A percentile compares a stretch with the other conserved stretches of the same genome.
Evolutionary conservation across 805 yeast species (phyloP).

Genomic region (Crinitomyces ghanaensis): DNA sequence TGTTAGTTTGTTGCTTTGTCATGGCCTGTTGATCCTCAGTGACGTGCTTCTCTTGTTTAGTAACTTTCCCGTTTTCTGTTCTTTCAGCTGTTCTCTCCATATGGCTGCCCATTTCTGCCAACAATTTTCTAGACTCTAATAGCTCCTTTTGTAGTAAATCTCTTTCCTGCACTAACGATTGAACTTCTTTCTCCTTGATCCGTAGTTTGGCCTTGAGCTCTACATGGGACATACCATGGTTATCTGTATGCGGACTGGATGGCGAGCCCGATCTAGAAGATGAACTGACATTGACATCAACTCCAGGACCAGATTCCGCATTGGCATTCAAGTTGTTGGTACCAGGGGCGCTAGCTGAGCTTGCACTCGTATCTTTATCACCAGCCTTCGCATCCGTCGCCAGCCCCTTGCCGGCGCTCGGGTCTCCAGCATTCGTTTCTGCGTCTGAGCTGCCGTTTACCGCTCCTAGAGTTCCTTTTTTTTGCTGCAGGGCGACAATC

Average conservation of each 20-base stretch:
- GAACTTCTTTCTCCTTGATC: slow-evolving; percentile 2
- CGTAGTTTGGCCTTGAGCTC: slow-evolving; percentile 11
- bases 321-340: no score
- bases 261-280: no score
- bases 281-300: no score
- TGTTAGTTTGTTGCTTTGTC: background rate
- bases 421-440: slow-evolving; percentile 10
- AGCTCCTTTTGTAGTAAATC: slow-evolving; percentile 2
- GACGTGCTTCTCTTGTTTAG: slow-evolving; percentile 2
- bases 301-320: no score
- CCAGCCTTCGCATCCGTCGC: slow-evolving; percentile 11
- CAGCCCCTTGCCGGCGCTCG: no score
- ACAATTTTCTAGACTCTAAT: background rate
- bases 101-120: background rate
- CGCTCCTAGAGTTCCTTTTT: slow-evolving; percentile 8
- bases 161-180: slow-evolving; percentile 5
- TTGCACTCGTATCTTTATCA: no score
- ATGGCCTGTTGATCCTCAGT: slow-evolving; percentile 1
- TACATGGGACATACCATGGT: no score
- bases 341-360: no score
- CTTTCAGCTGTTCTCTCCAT: background rate
- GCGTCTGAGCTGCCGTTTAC: slow-evolving; percentile 10
- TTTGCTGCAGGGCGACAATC: slow-evolving; percentile 18
- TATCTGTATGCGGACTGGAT: no score
- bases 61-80: background rate